phyloP scores from a whole-genome alignment of 1,284 basidiomycete species.

The Cryptococcus deneoformans region DNA sequence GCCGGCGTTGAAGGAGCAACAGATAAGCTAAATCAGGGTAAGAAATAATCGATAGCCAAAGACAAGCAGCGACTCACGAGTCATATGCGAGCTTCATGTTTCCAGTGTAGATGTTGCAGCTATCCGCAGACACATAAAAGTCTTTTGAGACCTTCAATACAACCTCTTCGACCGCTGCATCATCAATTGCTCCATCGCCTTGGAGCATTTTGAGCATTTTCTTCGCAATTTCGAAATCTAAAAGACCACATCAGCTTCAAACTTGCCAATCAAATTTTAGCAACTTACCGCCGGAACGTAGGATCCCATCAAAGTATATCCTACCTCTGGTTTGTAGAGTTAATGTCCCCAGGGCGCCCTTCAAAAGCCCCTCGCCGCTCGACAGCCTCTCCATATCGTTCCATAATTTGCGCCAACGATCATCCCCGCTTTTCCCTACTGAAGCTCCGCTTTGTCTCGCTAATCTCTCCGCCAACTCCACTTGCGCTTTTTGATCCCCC shows the following conservation, averaged over 20 bases:
- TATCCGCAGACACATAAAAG: conserved; percentile 88
- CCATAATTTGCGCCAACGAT: conserved; percentile 79
- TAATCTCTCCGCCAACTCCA: conserved; percentile 81
- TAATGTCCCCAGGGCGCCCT: conserved; percentile 75
- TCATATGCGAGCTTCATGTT: conserved; percentile 96
- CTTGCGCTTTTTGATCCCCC: conserved; percentile 64
- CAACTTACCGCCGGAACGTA: conserved; percentile 79
- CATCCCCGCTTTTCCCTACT: conserved; percentile 51
- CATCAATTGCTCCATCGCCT: conserved; percentile 56
- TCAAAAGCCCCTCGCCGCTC: conserved; percentile 60
- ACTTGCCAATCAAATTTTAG: neutral
- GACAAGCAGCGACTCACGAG: conserved; percentile 60
- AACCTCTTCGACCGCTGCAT: conserved; percentile 64
- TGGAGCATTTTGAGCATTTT: conserved; percentile 60
- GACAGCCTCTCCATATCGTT: conserved; percentile 83
- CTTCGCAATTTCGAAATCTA: conserved; percentile 77
- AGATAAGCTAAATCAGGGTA: conserved; percentile 58
- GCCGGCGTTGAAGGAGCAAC: conserved; percentile 65
- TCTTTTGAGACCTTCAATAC: conserved; percentile 77
- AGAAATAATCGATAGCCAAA: neutral
- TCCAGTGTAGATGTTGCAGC: conserved; percentile 83
- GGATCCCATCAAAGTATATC: conserved; percentile 77
- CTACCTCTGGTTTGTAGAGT: conserved; percentile 65
- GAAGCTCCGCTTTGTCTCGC: conserved; percentile 57
- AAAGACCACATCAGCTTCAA: conserved; percentile 6